Evolutionary conservation across 2,329 filamentous ascomycete species (phyloP), one percentile per base, ranked within the genome.

Genomic region (Akanthomyces muscarius): DNA sequence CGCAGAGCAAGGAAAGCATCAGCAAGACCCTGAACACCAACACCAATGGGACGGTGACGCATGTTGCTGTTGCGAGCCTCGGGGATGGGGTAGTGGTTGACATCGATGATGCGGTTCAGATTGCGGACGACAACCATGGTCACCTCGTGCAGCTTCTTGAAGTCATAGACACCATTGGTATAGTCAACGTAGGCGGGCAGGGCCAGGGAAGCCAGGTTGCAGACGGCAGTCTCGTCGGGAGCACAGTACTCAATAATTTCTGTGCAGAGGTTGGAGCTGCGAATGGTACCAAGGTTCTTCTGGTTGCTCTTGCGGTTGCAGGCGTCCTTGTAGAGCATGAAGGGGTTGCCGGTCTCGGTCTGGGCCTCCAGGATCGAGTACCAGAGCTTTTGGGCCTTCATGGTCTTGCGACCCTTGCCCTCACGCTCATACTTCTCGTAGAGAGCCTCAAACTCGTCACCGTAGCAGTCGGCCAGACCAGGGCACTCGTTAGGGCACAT

Each of bases 241-340:
- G 95, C 92, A 68, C 84, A 96, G 83, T 97, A 99, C 82, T 99
- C 95, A 68, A 99, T 86, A 71, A 99, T 99, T 80, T 99, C 95
- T 57, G 94, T 98, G 87, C 95, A 99, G 55, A 99, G 84, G 78
- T 99, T 99, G 73, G 95, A 99, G 84, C 92, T 97, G 78, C 92
- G 92, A 71, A 99, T 99, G 66, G 93, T 97, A 68, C 95, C 95
- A 38, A 99, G 85, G 80, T 99, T 99, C 89, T 99, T 98, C 83
- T 99, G 95, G 86, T 99, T 99, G 84, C 93, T 97, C 89, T 99
- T 99, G 77, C 88, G 88, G 86, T 99, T 99, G 87, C 90, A 94
- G 73, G 89, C 86, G 79, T 99, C 95, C 85, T 99, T 99, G 88
- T 99, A 99, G 65, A 98, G 88, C 92, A 99, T 99, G 81, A 97